Base-by-base conservation (phyloP, 1,139 yeast genomes). In the Taiozyma onychis region DNA sequence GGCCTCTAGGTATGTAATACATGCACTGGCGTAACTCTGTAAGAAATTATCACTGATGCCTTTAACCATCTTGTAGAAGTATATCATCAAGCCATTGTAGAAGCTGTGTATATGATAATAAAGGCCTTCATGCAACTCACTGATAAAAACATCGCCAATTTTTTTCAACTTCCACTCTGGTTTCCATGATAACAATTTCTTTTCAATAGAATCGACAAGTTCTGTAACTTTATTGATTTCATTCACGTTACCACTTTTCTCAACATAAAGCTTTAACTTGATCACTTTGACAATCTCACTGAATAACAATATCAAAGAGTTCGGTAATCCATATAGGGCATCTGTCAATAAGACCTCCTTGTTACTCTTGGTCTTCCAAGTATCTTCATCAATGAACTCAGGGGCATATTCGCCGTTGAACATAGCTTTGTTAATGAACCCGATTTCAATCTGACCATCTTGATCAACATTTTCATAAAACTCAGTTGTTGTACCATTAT, bases 311-410 rank as follows among this genome's bases (percentile, higher is more conserved):
- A 88, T 83, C 45, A 89, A 71, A 1, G 96, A 85, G 62, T 87
- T 88, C 2, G 97, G 96, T 48, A 89, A 71, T 0, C 96, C 96
- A 62, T 88, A 88, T 49, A 88, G 72, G 0, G 93, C 88, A 66
- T 87, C 95, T 1, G 93, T 85, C 13, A 91, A 84, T 52, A 86
- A 77, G 51, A 82, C 75, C 54, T 79, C 83, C 55, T 76, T 78
- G 47, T 72, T 69, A 43, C 70, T 70, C 54, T 75, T 59, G 2
- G 55, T 49, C 3, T 72, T 49, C 75, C 75, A 54, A 68, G 76
- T 58, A 70, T 66, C 60, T 70, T 76, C 56, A 49, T 69, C 73
- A 37, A 72, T 71, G 51, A 72, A 72, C 10, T 54, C 56, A 16
- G 66, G 66, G 4, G 55, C 52, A 37, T 54, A 49, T 44, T 57